Conservation (phyloP, 805 yeast genomes). For the Ogataea glucozyma region DNA sequence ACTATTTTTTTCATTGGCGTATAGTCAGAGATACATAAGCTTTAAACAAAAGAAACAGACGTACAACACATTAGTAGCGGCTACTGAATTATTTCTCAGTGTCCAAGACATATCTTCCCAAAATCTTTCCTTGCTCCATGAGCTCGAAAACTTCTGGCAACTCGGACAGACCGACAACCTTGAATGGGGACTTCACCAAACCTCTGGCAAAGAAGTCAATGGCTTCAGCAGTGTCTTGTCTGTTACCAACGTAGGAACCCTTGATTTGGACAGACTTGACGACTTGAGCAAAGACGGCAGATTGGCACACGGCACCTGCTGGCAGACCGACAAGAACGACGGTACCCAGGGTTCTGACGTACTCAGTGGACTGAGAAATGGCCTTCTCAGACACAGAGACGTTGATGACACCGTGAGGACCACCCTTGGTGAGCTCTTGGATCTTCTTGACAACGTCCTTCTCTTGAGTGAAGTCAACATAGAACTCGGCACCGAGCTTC, state of each 20-base stretch:
- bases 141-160: conserved; percentile 66
- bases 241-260: conserved; percentile 88
- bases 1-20: conserved; percentile 2
- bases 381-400: conserved; percentile 58
- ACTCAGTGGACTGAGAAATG: conserved; percentile 55
- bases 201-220: conserved; percentile 71
- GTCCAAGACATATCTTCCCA: conserved; percentile 89
- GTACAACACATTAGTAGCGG: neutral
- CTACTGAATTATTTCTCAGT: conserved; percentile 51
- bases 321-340: conserved; percentile 72
- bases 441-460: conserved; percentile 45
- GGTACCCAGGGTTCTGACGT: conserved; percentile 60
- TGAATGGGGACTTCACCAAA: conserved; percentile 62
- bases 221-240: conserved; percentile 82
- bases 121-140: conserved; percentile 83
- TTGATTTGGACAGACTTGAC: conserved; percentile 68
- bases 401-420: conserved; percentile 68
- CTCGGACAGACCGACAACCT: conserved; percentile 72
- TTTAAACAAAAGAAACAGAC: neutral
- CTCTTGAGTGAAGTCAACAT: conserved; percentile 51
- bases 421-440: conserved; percentile 47
- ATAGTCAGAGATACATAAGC: neutral
- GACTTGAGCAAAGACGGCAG: conserved; percentile 72
- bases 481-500: conserved; percentile 63
- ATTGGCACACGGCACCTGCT: conserved; percentile 70